Percentiles rank a stretch among this genome's conserved stretches.
Conservation (phyloP, 2,329 filamentous ascomycete species). For the Sodiomyces alkalinus region DNA sequence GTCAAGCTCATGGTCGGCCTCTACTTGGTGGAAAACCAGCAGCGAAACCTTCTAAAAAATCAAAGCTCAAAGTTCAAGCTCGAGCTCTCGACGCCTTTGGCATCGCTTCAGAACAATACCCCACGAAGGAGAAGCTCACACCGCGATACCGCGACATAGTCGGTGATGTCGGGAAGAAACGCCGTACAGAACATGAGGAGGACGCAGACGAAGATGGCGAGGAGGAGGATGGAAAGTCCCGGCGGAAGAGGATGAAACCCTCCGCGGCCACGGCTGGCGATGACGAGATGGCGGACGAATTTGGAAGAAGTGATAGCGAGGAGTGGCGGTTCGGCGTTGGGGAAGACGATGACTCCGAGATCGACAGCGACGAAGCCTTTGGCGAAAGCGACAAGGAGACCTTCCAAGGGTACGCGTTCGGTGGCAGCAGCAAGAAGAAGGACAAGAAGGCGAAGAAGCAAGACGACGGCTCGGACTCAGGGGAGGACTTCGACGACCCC, state of each 20-base stretch:
- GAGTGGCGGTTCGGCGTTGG: constrained; percentile 63
- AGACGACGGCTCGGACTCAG: constrained; percentile 17
- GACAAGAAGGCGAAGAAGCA: constrained; percentile 12
- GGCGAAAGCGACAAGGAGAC: constrained; percentile 76
- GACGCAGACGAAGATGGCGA: constrained; percentile 30
- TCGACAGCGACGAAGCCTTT: constrained; percentile 65
- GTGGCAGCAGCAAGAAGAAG: constrained; percentile 24
- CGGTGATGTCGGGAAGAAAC: constrained; percentile 16
- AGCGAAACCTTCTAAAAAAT: constrained; percentile 23
- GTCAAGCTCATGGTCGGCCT: constrained; percentile 41
- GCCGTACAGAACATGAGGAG: constrained; percentile 10
- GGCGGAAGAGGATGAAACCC: constrained; percentile 25
- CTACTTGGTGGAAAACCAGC: constrained; percentile 23
- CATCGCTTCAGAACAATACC: constrained; percentile 37
- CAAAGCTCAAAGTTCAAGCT: constrained; percentile 30
- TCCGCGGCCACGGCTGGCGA: constrained; percentile 28
- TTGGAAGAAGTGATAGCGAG: constrained; percentile 71
- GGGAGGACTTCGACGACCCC: constrained; percentile 38
- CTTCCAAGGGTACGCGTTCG: constrained; percentile 57
- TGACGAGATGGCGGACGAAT: constrained; percentile 47
- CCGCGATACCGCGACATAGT: constrained; percentile 37
- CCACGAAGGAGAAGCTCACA: constrained; percentile 29
- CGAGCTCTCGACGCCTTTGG: constrained; percentile 42
- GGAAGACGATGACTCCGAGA: constrained; percentile 47
- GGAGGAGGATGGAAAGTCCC: constrained; percentile 36